These are phyloP conservation scores for Lecanicillium sp. DNA, from an alignment of 2,329 filamentous ascomycete genomes.

Conservation along the genomic window DNA sequence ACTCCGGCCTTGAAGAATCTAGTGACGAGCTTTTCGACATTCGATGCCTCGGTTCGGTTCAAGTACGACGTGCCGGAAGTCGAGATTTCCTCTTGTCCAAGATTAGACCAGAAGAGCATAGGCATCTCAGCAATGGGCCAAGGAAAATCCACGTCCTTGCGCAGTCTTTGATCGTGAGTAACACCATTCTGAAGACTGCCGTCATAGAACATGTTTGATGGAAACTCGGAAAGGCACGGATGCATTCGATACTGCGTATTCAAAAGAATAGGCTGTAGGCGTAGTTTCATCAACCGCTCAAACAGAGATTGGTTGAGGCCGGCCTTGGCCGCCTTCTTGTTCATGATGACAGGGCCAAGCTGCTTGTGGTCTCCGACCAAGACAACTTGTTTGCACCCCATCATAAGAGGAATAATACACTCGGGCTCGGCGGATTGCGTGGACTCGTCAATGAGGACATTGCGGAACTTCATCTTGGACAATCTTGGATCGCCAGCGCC, in stretches of 20 bases:
- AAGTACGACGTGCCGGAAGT: conserved; percentile 96
- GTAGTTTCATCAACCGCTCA: conserved; percentile 89
- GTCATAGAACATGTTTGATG: conserved; percentile 99
- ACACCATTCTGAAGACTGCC: conserved; percentile 95
- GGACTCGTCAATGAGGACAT: conserved; percentile 95
- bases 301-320: conserved; percentile 98
- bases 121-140: conserved; percentile 92
- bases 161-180: conserved; percentile 77
- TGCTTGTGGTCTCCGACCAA: conserved; percentile 97
- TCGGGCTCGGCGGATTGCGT: conserved; percentile 97
- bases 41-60: conserved; percentile 92
- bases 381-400: conserved; percentile 98
- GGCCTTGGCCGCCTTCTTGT: conserved; percentile 98
- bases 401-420: conserved; percentile 95
- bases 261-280: conserved; percentile 80
- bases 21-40: conserved; percentile 97
- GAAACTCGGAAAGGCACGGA: conserved; percentile 91
- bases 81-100: conserved; percentile 96
- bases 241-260: conserved; percentile 99
- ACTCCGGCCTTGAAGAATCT: conserved; percentile 98
- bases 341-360: conserved; percentile 98
- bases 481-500: conserved; percentile 93
- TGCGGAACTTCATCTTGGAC: conserved; percentile 96
- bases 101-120: conserved; percentile 99
- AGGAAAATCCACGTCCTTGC: conserved; percentile 92